Percentiles rank a stretch among this genome's conserved stretches.
Evolutionary conservation across 179 eudicot species (phyloP).

Genomic region (Carnegiea gigantea): DNA sequence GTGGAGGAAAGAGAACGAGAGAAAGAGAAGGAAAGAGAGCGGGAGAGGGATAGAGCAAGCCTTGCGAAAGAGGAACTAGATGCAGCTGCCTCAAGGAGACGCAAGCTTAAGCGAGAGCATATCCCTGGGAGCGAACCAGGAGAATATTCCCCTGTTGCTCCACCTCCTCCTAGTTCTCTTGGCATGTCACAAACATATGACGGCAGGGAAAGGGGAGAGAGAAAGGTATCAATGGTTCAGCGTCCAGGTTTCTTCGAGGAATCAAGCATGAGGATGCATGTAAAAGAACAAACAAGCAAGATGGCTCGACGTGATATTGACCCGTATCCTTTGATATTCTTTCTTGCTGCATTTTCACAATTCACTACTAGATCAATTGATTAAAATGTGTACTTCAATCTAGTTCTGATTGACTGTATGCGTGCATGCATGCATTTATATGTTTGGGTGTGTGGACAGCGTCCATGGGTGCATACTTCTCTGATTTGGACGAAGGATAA

Average conservation of each 20-base stretch:
- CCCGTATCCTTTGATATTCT: slow-evolving; percentile 69
- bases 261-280: slow-evolving; percentile 65
- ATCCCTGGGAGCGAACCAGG: slow-evolving; percentile 69
- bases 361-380: not conserved
- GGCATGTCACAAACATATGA: slow-evolving; percentile 66
- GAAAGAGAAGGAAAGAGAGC: slow-evolving; percentile 41
- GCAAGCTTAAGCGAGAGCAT: slow-evolving; percentile 93
- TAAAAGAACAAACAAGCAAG: slow-evolving; percentile 73
- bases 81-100: slow-evolving; percentile 71
- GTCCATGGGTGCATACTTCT: not conserved
- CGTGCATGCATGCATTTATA: not conserved
- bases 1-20: slow-evolving; percentile 55
- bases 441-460: not conserved
- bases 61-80: slow-evolving; percentile 76
- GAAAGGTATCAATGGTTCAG: slow-evolving; percentile 66
- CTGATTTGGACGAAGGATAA: too few relatives aligned
- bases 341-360: not conserved
- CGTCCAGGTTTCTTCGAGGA: slow-evolving; percentile 81
- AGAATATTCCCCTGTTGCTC: slow-evolving; percentile 74
- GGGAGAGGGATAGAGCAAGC: slow-evolving; percentile 61
- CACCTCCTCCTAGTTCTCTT: slow-evolving; percentile 52
- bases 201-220: slow-evolving; percentile 79
- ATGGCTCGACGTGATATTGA: slow-evolving; percentile 86
- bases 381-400: too few relatives aligned
- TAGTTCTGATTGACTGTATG: not conserved